Evolutionary conservation across 371 early-diverging fungal genomes (phyloP), one percentile per base, ranked within the genome.

Genomic region (Lichtheimia ornata): DNA sequence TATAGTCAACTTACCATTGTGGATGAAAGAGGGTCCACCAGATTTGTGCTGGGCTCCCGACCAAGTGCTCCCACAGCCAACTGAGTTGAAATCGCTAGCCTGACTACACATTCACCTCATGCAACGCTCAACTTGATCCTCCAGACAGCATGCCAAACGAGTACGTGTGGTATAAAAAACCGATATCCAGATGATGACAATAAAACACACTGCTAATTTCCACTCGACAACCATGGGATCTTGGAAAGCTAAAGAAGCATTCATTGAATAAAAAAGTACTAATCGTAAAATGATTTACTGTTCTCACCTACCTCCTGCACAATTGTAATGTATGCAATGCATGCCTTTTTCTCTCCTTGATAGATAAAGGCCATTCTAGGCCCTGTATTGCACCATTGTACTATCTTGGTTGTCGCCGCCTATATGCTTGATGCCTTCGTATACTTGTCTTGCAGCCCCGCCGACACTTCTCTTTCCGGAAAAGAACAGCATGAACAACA

Each of bases 1-100:
- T 35, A 35, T 35, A 35, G 47, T 22, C 47, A n/a, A 47, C 47
- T 47, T 47, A 47, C 47, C 47, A 47, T 47, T 47, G 47, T 47
- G 47, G 45, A 47, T 47, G n/a, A 47, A 22, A 47, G 47, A 47
- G 47, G 22, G 47, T 47, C 18, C 9, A 7, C 17, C 47, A 47
- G 47, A 22, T 47, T 47, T 47, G n/a, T 47, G 18, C 47, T 22
- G n/a, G 47, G 5, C 2, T 15, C 11, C 47, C 47, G 18, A 18
- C 47, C 11, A 47, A 47, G n/a, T 47, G 47, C n/a, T 18, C 22
- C 22, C 47, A 18, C 47, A 5, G 17, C 22, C 47, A 18, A 18
- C 47, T 47, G 18, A 18, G 47, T 47, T 22, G 1, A n/a, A 18
- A n/a, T 47, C 47, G n/a, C 47, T 47, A 22, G n/a, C 47, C 11